These are phyloP conservation scores for Peterozyma toletana DNA, from an alignment of 805 yeast genomes.

Conservation along the genomic window DNA sequence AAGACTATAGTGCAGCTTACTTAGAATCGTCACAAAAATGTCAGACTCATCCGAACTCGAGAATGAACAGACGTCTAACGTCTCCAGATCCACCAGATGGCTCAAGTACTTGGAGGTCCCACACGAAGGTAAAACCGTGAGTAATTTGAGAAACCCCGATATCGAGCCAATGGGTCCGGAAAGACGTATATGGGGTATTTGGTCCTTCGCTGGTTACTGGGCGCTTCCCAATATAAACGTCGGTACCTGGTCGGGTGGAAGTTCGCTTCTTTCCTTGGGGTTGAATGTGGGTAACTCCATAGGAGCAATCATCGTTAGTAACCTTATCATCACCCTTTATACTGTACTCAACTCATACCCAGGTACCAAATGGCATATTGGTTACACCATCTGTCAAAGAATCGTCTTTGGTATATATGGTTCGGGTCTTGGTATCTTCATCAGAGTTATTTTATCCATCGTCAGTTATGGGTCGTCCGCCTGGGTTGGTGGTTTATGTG, in stretches of 20 bases:
- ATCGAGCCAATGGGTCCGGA: slow-evolving; percentile 35
- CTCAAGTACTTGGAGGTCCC: not conserved
- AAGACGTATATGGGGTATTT: slow-evolving; percentile 40
- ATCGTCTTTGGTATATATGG: slow-evolving; percentile 41
- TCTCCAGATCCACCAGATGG: slow-evolving; percentile 6
- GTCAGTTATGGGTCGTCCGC: slow-evolving; percentile 42
- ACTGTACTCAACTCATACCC: slow-evolving; percentile 40
- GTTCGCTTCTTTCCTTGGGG: slow-evolving; percentile 30
- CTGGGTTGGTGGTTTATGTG: slow-evolving; percentile 37
- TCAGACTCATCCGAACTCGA: no score
- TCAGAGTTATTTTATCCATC: slow-evolving; percentile 34
- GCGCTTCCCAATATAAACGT: slow-evolving; percentile 19
- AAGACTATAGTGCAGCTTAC: no score
- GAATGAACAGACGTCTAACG: no score
- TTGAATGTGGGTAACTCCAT: slow-evolving; percentile 37
- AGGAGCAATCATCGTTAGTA: slow-evolving; percentile 38
- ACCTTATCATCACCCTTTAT: slow-evolving; percentile 32
- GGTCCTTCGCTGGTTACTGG: slow-evolving; percentile 36
- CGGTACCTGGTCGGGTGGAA: slow-evolving; percentile 3
- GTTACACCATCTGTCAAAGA: slow-evolving; percentile 37
- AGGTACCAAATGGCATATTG: slow-evolving; percentile 43
- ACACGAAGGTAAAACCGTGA: not conserved
- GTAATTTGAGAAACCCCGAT: slow-evolving; percentile 23
- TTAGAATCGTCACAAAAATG: no score
- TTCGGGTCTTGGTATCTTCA: slow-evolving; percentile 32